phyloP scores from a whole-genome alignment of 2,329 filamentous ascomycete species.

The Aureobasidium pullulans region DNA sequence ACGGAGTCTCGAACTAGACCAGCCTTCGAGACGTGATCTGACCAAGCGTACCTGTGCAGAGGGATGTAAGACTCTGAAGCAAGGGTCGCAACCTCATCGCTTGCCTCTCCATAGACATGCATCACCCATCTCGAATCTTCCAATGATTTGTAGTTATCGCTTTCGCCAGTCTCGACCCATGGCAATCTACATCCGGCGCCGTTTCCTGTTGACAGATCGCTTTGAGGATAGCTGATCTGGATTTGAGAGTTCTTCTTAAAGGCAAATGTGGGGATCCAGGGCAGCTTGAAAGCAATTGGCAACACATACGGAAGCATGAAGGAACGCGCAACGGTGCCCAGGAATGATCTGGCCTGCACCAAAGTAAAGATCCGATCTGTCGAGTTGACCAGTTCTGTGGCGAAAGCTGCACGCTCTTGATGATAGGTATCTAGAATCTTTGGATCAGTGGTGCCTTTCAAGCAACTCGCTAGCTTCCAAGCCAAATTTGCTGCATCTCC shows the following conservation, averaged over 20 bases:
- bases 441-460: not conserved
- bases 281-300: not conserved
- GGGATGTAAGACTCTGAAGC: not conserved
- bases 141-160: not conserved
- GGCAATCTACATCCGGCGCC: not conserved
- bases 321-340: not conserved
- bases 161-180: not conserved
- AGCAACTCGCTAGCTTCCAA: conserved; percentile 28
- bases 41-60: not conserved
- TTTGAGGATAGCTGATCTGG: not conserved
- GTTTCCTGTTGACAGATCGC: not conserved
- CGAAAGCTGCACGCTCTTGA: conserved; percentile 28
- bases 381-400: not conserved
- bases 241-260: not conserved
- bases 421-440: conserved; percentile 24
- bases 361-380: not conserved
- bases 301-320: not conserved
- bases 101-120: too few species aligned
- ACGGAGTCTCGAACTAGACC: not conserved
- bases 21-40: not conserved
- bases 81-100: too few species aligned
- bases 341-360: not conserved
- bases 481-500: conserved; percentile 30
- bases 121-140: not conserved
- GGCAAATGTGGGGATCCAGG: not conserved